Evolutionary conservation across 1,284 basidiomycete species (phyloP), one percentile per base, ranked within the genome.

Genomic region (Microbotryum silenes-acaulis): DNA sequence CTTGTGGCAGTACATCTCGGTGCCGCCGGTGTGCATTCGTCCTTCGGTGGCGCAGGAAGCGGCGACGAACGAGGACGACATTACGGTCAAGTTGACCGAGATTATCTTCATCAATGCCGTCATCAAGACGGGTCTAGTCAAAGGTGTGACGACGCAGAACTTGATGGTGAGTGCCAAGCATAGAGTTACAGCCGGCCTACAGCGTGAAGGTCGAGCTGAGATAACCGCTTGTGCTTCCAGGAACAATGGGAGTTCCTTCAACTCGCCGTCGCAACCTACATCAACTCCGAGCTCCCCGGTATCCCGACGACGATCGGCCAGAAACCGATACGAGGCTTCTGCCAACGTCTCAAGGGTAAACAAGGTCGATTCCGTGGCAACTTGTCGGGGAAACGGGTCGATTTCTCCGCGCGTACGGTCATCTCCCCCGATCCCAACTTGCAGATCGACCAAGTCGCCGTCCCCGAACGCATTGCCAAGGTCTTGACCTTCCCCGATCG

Each of bases 191-290:
- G 18, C 6, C 51, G 20, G 16, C 20, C 8, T 21, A 20, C 45
- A 16, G 16, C 12, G 1, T 12, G 14, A 6, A 14, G n/a, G 6
- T 31, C 21, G 23, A 1, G 1, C 18, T 49, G 6, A 31, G 10
- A 9, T 9, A 31, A 31, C 7, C 31, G 31, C 8, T 31, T 31
- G 9, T 31, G 6, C 25, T 53, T 53, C 16, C 69, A 90, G 89
- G 92, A 94, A 83, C 86, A 97, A 84, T 99, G 96, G 96, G 96
- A 98, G 71, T 91, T 94, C 67, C 81, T 99, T 5, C 91, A 96
- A 74, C 82, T 96, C 55, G 88, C 88, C 33, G 89, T 97, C 21
- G 96, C 94, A 0, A 87, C 98, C 82, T 99, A 98, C 77, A 89
- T 99, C 80, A 98, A 98, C 78, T 97, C 96, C 1, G 93, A 97